Base-by-base conservation (phyloP, 2,329 filamentous ascomycete genomes). In the Ilyonectria robusta region DNA sequence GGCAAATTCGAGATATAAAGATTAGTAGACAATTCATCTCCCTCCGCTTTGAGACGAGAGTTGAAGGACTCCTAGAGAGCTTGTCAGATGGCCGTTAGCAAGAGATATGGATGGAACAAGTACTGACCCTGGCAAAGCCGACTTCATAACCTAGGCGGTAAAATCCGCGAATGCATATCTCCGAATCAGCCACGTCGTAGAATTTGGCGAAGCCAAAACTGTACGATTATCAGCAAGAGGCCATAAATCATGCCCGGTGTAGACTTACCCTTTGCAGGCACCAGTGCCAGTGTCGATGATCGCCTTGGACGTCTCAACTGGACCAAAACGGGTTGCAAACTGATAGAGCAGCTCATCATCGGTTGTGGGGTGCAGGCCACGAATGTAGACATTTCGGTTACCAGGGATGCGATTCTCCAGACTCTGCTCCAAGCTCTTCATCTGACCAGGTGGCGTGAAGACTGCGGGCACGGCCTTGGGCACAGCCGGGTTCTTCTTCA, bases 141-240 rank as follows among this genome's bases (percentile, higher is more conserved):
- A 97, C 95, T 85, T 99, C 96, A 78, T 98, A 99, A 60, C 95
- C 95, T 72, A 97, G 90, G 77, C 93, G 92, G 79, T 96, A 95
- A 80, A 99, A 98, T 50, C 94, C 96, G 59, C 94, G 93, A 78
- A 99, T 99, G 80, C 96, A 98, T 78, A 94, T 93, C 84, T 98
- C 95, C 13, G 96, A 97, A 72, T 98, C 92, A 62, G 92, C 91
- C 70, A 93, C 93, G 74, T 93, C 92, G 80, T 89, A 93, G 80
- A 97, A 99, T 81, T 98, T 97, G 80, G 97, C 95, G 79, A 99
- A 99, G 6, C 96, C 96, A 78, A 98, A 99, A 15, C 96, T 98
- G 75, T 17, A 50, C 26, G 31, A 23, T 29, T 46, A 31, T 76
- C 26, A 76, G 72, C 44, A 51, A 21, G 17, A 26, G 1, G 37